Percentiles rank a stretch among this genome's conserved stretches.
Conservation (phyloP, 2,329 filamentous ascomycete genomes). For the Moelleriella libera region DNA sequence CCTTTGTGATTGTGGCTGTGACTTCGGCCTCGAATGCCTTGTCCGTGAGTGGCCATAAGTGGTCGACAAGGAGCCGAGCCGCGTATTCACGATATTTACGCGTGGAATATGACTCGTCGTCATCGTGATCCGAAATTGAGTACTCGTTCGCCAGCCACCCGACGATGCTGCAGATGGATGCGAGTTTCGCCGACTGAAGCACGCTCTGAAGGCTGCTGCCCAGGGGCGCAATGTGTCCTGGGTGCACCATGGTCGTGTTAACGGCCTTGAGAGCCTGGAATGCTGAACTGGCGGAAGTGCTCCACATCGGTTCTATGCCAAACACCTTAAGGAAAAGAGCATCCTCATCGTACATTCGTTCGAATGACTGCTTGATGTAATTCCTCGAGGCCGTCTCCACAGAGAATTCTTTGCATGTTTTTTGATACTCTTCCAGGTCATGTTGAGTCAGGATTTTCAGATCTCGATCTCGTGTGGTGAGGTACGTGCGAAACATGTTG, state of each 20-base stretch:
- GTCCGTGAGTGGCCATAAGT: constrained; percentile 44
- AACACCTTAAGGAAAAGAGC: constrained; percentile 41
- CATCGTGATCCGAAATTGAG: constrained; percentile 39
- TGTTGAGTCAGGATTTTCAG: constrained; percentile 36
- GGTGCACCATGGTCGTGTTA: constrained; percentile 36
- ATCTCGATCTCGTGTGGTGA: constrained; percentile 37
- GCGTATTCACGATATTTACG: constrained; percentile 41
- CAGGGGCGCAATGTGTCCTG: constrained; percentile 38
- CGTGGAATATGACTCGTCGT: constrained; percentile 39
- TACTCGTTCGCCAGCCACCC: constrained; percentile 47
- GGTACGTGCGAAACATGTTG: constrained; percentile 40
- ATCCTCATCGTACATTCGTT: constrained; percentile 41
- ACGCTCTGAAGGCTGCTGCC: constrained; percentile 33
- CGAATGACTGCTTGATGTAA: constrained; percentile 45
- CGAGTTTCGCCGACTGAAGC: constrained; percentile 31
- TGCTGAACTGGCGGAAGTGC: constrained; percentile 30
- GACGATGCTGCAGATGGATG: constrained; percentile 38
- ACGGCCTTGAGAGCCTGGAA: constrained; percentile 34
- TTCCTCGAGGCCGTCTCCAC: constrained; percentile 42
- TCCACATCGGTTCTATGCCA: constrained; percentile 38
- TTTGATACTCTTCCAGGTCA: constrained; percentile 39
- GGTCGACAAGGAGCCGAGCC: constrained; percentile 38
- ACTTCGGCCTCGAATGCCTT: constrained; percentile 40
- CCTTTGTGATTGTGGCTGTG: constrained; percentile 37
- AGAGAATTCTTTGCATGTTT: constrained; percentile 32